Evolutionary conservation across 2,329 filamentous ascomycete species (phyloP), one percentile per base, ranked within the genome.

Genomic region (Atkinsonella hypoxylon): DNA sequence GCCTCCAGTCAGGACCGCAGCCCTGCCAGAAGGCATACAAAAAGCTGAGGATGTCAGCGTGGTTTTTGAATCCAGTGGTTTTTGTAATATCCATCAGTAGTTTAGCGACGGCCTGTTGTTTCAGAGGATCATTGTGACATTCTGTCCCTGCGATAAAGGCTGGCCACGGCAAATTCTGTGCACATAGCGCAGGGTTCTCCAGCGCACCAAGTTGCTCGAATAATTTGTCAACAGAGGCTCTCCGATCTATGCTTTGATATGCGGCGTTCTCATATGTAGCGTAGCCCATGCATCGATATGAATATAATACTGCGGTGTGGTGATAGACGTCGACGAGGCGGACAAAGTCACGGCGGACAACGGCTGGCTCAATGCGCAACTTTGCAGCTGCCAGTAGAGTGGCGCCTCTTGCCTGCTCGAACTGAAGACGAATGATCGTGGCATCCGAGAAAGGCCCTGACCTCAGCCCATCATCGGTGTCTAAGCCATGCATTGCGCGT

Each of bases 121-220:
- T 52, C n/a, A 38, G 50, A 22, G 36, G 48, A 22, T 61, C 49
- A 2, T 54, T 58, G 41, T 61, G 51, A n/a, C 56, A 58, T 44
- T 60, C 61, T 6, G 56, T 58, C 0, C 62, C 62, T 1, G 61
- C 61, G 9, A 64, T 57, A 34, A 64, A 63, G 4, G 57, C 53
- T 1, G 62, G 61, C 62, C 62, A 64, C 0, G 61, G 58, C 20
- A 64, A 53, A 42, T 63, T 64, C 32, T 63, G 62, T 3, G 60
- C 53, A 50, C 58, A 62, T 6, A 55, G 40, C 5, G 56, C 51
- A 5, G 53, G 43, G 6, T 61, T 55, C 34, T 61, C 58, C n/a
- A 63, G 53, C 7, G 54, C 49, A 0, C 48, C 44, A 4, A 62
- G 55, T 45, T 57, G 57, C 26, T 57, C 56, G 32, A 60, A 59